Evolutionary conservation across 2,329 filamentous ascomycete genomes (phyloP), one percentile per base, ranked within the genome.

Genomic region (Fusarium palustre): DNA sequence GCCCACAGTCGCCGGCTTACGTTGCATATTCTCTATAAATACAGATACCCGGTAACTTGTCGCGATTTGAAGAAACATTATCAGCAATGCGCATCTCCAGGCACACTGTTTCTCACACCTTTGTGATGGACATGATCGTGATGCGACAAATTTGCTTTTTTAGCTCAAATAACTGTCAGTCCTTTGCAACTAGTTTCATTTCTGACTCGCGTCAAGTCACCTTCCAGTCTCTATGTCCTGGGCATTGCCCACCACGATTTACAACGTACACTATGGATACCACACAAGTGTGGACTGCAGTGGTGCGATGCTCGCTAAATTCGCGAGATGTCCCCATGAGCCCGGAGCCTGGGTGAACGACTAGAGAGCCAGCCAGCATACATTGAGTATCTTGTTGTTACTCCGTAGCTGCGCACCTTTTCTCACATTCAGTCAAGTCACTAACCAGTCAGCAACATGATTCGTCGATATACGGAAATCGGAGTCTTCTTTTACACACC

Each of bases 261-360:
- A 15, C 31, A 25, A 13, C 22, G 18, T 28, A n/a, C 42, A 16
- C 30, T 22, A 24, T 18, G 22, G 30, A 20, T 49, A 25, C 5
- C 24, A n/a, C 30, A 22, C 36, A 47, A 59, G 38, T 30, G 20
- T 42, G 33, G 39, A 31, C 25, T 55, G 38, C 33, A 52, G 38
- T 39, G 48, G 53, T 63, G 53, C 63, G 42, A 47, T 55, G 48
- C 43, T 62, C 43, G 22, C 55, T 60, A 57, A 36, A 59, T 57
- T 68, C 56, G 54, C 30, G 47, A 42, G 48, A 54, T 52, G 36
- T 55, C 64, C 60, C 72, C 72, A 74, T 38, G 58, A 34, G 68
- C 68, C 72, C 64, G 72, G 72, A 70, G 53, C 46, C 53, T 74
- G 70, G 72, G 54, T 64, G 68, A 64, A 63, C 47, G 54, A 58